Evolutionary conservation across 1,284 basidiomycete genomes (phyloP).

Genomic region (Pholiota adiposa): DNA sequence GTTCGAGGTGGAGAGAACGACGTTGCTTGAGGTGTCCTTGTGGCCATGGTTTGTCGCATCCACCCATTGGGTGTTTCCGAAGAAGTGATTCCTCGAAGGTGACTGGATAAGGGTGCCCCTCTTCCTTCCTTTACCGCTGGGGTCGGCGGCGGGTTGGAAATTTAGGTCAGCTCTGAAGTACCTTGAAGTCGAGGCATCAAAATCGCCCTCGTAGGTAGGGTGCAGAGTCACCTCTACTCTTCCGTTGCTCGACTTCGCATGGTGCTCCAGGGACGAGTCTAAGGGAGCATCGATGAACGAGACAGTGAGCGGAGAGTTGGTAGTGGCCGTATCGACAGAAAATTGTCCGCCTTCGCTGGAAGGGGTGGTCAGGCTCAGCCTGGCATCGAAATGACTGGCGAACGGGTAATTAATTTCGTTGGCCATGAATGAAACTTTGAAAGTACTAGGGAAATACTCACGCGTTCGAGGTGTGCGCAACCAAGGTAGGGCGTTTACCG

Average conservation of each 20-base stretch:
- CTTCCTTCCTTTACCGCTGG: slow-evolving; percentile 10
- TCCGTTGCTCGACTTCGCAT: slow-evolving; percentile 42
- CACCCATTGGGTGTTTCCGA: not conserved
- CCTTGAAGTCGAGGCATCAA: slow-evolving; percentile 38
- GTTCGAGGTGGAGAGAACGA: slow-evolving; percentile 5
- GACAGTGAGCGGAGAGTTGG: slow-evolving; percentile 22
- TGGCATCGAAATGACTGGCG: not conserved
- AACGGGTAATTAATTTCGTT: not conserved
- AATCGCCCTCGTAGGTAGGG: slow-evolving; percentile 46
- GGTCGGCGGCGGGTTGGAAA: slow-evolving; percentile 1
- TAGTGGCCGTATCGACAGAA: not conserved
- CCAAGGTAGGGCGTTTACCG: slow-evolving; percentile 1
- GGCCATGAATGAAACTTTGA: no score
- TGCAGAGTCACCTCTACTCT: slow-evolving; percentile 39
- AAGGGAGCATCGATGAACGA: slow-evolving; percentile 38
- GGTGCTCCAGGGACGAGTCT: slow-evolving; percentile 33
- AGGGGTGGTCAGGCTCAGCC: not conserved
- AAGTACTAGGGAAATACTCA: not conserved
- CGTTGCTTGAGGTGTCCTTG: not conserved
- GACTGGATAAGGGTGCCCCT: not conserved
- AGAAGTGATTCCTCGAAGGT: not conserved
- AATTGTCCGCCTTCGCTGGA: not conserved
- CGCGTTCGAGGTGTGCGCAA: slow-evolving; percentile 15
- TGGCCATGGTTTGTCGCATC: not conserved
- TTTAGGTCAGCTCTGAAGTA: not conserved